Evolutionary conservation across 805 yeast genomes (phyloP), one percentile per base, ranked within the genome.

Genomic region (Zygoascus flipseniorum): DNA sequence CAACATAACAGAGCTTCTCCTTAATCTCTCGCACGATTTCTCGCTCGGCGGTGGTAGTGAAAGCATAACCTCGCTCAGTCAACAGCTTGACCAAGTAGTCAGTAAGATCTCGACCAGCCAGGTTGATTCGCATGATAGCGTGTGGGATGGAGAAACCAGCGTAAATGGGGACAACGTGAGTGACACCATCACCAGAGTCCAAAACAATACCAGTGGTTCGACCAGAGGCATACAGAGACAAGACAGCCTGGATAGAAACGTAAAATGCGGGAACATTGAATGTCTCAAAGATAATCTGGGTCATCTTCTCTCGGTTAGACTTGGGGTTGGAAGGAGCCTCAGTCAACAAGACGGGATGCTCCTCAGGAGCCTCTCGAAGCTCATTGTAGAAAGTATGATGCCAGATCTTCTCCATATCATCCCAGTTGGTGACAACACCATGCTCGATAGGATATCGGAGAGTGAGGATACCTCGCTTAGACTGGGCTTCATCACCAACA

Each of bases 281-380:
- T 64, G 98, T 93, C 83, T 93, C 99, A 72, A 93, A 93, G 83
- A 93, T 81, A 72, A 93, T 92, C 80, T 93, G 98, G 64, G 98
- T 92, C 98, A 93, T 93, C 86, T 93, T 93, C 82, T 93, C 98
- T 83, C 98, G 89, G 90, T 93, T 93, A 65, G 93, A 83, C 79
- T 92, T 93, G 73, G 99, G 99, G 81, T 93, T 93, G 89, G 89
- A 87, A 77, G 99, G 99, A 63, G 99, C 99, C 83, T 93, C 99
- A 64, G 99, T 93, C 78, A 93, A 85, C 75, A 93, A 80, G 68
- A 92, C 96, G 74, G 98, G 97, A 83, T 93, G 99, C 79, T 93
- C 99, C 79, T 93, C 99, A 77, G 98, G 98, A 57, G 97, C 97
- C 74, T 93, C 97, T 81, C 98, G 89, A 78, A 93, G 86, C 80